These are phyloP conservation scores for Fusarium buxicola DNA, from an alignment of 2,329 filamentous ascomycete species.

Conservation along the genomic window DNA sequence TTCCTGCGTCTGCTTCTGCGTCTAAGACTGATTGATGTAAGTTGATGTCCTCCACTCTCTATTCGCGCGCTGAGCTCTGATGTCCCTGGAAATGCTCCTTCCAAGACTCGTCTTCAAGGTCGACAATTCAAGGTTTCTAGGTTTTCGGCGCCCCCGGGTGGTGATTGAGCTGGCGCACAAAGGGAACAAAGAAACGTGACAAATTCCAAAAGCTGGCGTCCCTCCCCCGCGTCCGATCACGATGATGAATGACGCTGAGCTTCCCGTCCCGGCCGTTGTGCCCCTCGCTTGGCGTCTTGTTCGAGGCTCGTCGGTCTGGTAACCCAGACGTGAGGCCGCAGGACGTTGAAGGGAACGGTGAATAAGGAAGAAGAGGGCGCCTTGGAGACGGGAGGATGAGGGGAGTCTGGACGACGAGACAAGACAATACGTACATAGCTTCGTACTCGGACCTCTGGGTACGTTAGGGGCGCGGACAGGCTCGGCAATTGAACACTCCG, in stretches of 20 bases:
- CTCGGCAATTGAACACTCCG: conserved; percentile 1
- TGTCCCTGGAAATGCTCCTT: not conserved
- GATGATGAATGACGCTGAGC: not conserved
- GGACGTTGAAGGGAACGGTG: not conserved
- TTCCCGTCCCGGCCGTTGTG: conserved; percentile 8
- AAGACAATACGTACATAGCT: not conserved
- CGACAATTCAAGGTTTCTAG: conserved; percentile 1
- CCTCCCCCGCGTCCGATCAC: conserved; percentile 10
- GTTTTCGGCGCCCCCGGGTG: conserved; percentile 15
- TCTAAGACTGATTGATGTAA: not conserved
- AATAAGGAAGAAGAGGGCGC: not conserved
- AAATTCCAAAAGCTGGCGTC: conserved; percentile 6
- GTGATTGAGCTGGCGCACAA: conserved; percentile 7
- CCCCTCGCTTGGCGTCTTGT: conserved; percentile 7
- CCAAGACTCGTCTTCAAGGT: not conserved
- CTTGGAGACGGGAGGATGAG: not conserved
- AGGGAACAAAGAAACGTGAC: conserved; percentile 23
- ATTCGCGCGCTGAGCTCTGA: not conserved
- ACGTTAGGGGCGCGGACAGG: not conserved
- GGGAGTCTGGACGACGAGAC: not conserved
- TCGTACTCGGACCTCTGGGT: not conserved
- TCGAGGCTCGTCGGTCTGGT: not conserved
- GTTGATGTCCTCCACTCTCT: not conserved
- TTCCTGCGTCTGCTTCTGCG: not conserved
- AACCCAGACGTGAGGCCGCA: not conserved